phyloP scores from a whole-genome alignment of 164 flowering plant genomes.

The Vitis labrusca region DNA sequence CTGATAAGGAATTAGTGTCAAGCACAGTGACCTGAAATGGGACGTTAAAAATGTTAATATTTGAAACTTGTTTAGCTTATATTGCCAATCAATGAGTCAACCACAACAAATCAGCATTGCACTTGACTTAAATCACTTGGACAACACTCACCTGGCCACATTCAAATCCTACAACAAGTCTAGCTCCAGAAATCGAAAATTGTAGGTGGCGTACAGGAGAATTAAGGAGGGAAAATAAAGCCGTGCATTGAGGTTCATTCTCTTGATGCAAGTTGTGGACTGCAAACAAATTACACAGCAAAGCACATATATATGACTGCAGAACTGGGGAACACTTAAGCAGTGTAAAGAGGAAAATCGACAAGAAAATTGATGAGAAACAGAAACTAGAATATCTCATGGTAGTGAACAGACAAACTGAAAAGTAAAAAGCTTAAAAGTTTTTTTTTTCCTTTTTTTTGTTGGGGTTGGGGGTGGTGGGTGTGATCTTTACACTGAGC shows the following conservation, averaged over 20 bases:
- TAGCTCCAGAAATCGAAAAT: slow-evolving; percentile 49
- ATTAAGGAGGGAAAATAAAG: slow-evolving; percentile 52
- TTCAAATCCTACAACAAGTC: slow-evolving; percentile 75
- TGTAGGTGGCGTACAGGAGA: slow-evolving; percentile 60
- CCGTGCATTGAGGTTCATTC: slow-evolving; percentile 45
- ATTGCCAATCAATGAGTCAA: neutral
- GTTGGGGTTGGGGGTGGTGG: too few relatives aligned
- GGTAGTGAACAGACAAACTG: too few relatives aligned
- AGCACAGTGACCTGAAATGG: slow-evolving; percentile 42
- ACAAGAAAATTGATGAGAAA: neutral
- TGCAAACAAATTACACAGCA: slow-evolving; percentile 25
- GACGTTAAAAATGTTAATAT: slow-evolving; percentile 3
- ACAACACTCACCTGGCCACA: slow-evolving; percentile 40
- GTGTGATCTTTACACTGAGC: too few relatives aligned
- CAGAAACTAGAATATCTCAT: too few relatives aligned
- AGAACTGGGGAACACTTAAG: too few relatives aligned
- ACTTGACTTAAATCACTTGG: neutral
- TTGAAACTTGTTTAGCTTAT: neutral
- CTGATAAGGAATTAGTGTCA: slow-evolving; percentile 25
- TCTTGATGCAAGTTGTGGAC: slow-evolving; percentile 43
- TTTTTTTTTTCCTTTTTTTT: too few relatives aligned
- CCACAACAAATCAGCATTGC: neutral
- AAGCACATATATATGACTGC: too few relatives aligned
- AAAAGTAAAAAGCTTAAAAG: too few relatives aligned
- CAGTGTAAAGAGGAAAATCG: too few relatives aligned